Evolutionary conservation across 1,284 basidiomycete species (phyloP), one percentile per base, ranked within the genome.

Genomic region (Ustilago sp.): DNA sequence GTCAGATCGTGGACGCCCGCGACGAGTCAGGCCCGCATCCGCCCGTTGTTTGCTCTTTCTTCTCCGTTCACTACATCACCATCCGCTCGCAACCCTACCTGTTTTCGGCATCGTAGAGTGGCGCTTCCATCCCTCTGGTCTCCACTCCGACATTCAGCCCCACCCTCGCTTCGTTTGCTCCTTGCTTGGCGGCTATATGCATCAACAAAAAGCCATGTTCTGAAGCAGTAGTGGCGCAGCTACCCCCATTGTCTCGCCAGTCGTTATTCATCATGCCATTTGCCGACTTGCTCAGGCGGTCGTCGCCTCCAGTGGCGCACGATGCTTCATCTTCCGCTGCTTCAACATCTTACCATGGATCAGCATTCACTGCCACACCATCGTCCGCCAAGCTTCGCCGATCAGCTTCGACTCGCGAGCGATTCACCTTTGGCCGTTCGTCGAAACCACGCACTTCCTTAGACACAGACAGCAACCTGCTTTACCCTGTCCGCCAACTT

Each of bases 221-320:
- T 69, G 67, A 69, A 52, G 48, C 67, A 47, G n/a, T 2, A 28
- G 47, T 56, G 35, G 43, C 61, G 41, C 19, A 5, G 34, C 2
- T 48, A 13, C 12, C 23, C 31, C 32, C 56, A 28, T 38, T 31
- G 12, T 34, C 55, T 35, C 51, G 39, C 34, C 28, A 32, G 50
- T 32, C 28, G 28, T 50, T 31, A 15, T 32, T 34, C 34, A 60
- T 9, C 60, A 72, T 72, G 70, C 70, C 60, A 8, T 72, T 72
- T 50, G 60, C 57, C 35, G 61, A 54, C 36, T 60, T 67, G 19
- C 60, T 72, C 38, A 59, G 64, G 61, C 70, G 64, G 12, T 34
- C 63, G 6, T 59, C 64, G 32, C 41, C 51, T 3, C 59, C 32
- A 19, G 36, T 17, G 19, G 28, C 36, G 23, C 31, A n/a, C 8